Conservation (phyloP, 176 grass and related monocot genomes). For the Eremochloa ophiuroides region DNA sequence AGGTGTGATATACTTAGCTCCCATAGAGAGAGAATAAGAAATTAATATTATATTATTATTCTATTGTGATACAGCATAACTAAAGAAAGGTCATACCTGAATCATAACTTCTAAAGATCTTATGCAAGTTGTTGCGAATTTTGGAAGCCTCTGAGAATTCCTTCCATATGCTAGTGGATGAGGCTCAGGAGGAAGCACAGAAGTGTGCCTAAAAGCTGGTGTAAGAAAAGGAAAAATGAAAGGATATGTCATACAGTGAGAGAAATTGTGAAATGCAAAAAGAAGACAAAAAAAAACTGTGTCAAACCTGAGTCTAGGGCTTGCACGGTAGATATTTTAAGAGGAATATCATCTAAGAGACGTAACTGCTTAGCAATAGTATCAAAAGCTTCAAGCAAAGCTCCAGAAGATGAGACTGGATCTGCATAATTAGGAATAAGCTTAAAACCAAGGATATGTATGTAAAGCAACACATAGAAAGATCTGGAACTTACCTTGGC, state of each 20-base stretch:
- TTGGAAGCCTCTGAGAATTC: constrained; percentile 42
- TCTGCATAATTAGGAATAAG: constrained; percentile 47
- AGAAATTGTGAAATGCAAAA: constrained; percentile 6
- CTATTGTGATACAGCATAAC: neutral
- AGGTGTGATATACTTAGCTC: neutral
- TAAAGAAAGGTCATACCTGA: constrained; percentile 49
- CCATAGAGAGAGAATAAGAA: neutral
- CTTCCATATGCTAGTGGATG: constrained; percentile 84
- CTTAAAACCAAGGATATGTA: neutral
- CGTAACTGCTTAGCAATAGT: constrained; percentile 62
- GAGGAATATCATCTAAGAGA: constrained; percentile 74
- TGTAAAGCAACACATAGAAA: constrained; percentile 24
- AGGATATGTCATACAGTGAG: neutral
- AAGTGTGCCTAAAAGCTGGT: constrained; percentile 85
- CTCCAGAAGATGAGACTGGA: constrained; percentile 66
- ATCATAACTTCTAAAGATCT: constrained; percentile 78
- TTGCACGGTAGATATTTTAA: constrained; percentile 87
- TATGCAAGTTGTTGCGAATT: constrained; percentile 58
- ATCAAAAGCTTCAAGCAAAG: constrained; percentile 71
- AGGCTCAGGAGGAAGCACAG: constrained; percentile 83
- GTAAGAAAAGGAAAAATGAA: constrained; percentile 19
- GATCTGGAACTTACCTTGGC: constrained; percentile 45
- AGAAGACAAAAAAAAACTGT: constrained; percentile 6
- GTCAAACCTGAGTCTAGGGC: constrained; percentile 67
- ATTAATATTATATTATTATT: neutral